Evolutionary conservation across 75 land plant genomes (phyloP).

Genomic region (Chamaecyparis obtusa): DNA sequence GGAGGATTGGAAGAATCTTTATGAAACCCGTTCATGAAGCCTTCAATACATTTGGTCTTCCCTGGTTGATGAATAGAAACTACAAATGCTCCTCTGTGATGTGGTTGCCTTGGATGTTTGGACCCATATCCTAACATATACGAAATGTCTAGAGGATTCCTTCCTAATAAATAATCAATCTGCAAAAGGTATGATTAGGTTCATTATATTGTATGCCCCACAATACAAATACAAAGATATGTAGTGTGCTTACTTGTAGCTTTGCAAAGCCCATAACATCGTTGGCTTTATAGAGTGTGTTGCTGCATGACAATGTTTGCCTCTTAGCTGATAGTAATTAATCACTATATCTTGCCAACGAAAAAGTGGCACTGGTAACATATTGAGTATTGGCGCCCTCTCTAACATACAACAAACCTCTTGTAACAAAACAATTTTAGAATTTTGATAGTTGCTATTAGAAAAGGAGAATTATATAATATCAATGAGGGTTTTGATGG

Average conservation of each 20-base stretch:
- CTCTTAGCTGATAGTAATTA: constrained; percentile 32
- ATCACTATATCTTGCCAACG: constrained; percentile 7
- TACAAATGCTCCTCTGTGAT: constrained; percentile 74
- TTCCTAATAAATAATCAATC: constrained; percentile 4
- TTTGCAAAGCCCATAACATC: constrained; percentile 5
- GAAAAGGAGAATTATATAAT: too few species aligned
- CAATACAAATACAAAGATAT: too few species aligned
- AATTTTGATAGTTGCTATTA: not conserved
- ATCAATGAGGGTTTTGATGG: not conserved
- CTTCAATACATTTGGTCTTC: constrained; percentile 37
- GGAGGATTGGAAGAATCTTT: constrained; percentile 47
- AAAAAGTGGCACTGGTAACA: constrained; percentile 53
- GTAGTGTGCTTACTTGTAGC: not conserved
- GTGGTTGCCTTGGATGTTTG: constrained; percentile 59
- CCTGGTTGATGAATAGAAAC: not conserved
- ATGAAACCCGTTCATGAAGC: constrained; percentile 53
- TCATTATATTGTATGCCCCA: too few species aligned
- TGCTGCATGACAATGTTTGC: constrained; percentile 36
- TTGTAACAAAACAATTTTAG: not conserved
- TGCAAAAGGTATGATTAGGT: constrained; percentile 41
- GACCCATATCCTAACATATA: constrained; percentile 11
- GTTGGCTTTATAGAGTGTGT: constrained; percentile 19
- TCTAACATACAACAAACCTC: constrained; percentile 74
- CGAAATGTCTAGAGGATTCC: too few species aligned
- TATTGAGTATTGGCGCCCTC: constrained; percentile 92